phyloP scores from a whole-genome alignment of 768 basidiomycete species.

The Boletus pseudopeckii region DNA sequence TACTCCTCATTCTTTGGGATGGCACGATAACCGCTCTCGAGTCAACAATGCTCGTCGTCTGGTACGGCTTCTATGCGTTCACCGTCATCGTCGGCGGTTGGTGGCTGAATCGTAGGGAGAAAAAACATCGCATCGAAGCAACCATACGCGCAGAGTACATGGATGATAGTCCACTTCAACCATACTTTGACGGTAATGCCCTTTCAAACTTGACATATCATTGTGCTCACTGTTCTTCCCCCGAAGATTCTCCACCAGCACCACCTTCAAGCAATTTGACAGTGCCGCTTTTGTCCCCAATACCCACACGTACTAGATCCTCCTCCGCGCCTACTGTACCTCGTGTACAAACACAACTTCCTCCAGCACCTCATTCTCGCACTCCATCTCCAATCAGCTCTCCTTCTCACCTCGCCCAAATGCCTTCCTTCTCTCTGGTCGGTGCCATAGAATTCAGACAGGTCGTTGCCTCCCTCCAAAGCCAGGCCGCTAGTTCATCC shows the following conservation, averaged over 20 bases:
- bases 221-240: slow-evolving; percentile 3
- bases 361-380: slow-evolving; percentile 39
- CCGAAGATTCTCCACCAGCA: slow-evolving; percentile 9
- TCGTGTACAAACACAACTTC: slow-evolving; percentile 40
- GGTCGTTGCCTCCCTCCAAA: slow-evolving; percentile 76
- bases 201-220: slow-evolving; percentile 11
- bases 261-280: slow-evolving; percentile 9
- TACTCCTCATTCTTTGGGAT: slow-evolving; percentile 78
- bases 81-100: slow-evolving; percentile 76
- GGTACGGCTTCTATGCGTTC: slow-evolving; percentile 76
- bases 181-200: slow-evolving; percentile 64
- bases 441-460: slow-evolving; percentile 96
- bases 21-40: slow-evolving; percentile 68
- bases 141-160: slow-evolving; percentile 58
- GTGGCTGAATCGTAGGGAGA: slow-evolving; percentile 62
- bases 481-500: slow-evolving; percentile 58
- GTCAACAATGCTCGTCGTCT: slow-evolving; percentile 60
- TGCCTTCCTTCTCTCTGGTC: slow-evolving; percentile 87
- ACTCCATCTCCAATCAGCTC: slow-evolving; percentile 48
- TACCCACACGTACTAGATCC: slow-evolving; percentile 38
- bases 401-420: slow-evolving; percentile 41
- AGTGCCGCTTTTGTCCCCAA: slow-evolving; percentile 29
- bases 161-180: slow-evolving; percentile 41
- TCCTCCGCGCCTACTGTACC: slow-evolving; percentile 36
- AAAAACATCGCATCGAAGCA: slow-evolving; percentile 44